Percentiles rank a stretch among this genome's conserved stretches.
Conservation (phyloP, 352 stramenopile species). For the Globisporangium paddicum region DNA sequence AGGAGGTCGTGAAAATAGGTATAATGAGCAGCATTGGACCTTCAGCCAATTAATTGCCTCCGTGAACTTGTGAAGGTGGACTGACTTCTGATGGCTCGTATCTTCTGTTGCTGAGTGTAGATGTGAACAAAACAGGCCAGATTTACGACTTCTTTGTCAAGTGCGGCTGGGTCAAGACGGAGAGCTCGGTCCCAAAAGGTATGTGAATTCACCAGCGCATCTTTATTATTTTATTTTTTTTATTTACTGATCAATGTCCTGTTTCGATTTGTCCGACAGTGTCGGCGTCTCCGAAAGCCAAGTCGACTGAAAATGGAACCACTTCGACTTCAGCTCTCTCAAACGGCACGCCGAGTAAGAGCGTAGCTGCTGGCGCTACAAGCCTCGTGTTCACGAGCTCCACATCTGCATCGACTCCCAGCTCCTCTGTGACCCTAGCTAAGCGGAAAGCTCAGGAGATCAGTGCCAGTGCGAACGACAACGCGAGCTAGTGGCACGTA, state of each 20-base stretch:
- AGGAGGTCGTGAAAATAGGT: conserved; percentile 91
- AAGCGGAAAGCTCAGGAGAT: conserved; percentile 62
- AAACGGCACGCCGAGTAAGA: conserved; percentile 1
- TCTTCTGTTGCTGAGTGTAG: conserved; percentile 33
- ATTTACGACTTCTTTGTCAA: conserved; percentile 91
- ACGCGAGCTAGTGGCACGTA: not conserved
- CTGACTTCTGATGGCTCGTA: conserved; percentile 16
- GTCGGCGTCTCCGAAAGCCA: conserved; percentile 8
- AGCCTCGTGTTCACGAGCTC: not conserved
- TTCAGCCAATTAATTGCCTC: no score
- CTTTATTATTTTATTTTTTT: not conserved
- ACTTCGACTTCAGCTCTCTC: not conserved
- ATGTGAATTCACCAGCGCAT: no score
- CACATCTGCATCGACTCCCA: not conserved
- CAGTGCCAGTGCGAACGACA: conserved; percentile 11
- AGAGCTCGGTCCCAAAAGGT: conserved; percentile 51
- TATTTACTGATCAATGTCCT: not conserved
- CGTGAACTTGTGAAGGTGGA: not conserved
- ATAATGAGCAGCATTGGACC: conserved; percentile 6
- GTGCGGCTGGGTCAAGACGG: conserved; percentile 80
- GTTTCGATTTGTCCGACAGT: conserved; percentile 2
- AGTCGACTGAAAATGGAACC: not conserved
- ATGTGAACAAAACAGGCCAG: conserved; percentile 80
- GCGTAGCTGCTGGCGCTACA: not conserved
- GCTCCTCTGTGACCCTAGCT: conserved; percentile 19